Evolutionary conservation across 805 yeast species (phyloP), one percentile per base, ranked within the genome.

Genomic region (Nakazawaea siamensis): DNA sequence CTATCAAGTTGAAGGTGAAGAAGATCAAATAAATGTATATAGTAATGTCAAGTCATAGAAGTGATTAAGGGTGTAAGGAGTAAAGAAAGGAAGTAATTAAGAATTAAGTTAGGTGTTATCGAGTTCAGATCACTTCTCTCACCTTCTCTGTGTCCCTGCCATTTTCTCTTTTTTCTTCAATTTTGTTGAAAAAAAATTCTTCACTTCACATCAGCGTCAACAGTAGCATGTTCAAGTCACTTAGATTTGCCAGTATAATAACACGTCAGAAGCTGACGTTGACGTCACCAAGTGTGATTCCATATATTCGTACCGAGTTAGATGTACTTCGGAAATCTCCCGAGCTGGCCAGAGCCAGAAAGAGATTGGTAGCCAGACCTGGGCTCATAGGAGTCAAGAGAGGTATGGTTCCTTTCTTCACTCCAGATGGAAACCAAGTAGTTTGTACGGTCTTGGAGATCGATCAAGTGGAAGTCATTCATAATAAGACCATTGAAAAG

Each of bases 361-460:
- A 78, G 53, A 70, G 77, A 55, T 64, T 90, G 24, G 76, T 86
- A 19, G 55, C 59, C 29, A 76, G 98, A 58, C 78, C 95, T 6
- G 98, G 98, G 10, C 62, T 85, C 15, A 60, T 90, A 19, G 94
- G 94, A 1, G 63, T 76, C 43, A 92, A 92, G 54, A 66, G 80
- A 39, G 97, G 97, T 13, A 90, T 90, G 96, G 76, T 87, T 33
- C 76, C 92, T 12, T 83, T 76, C 71, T 90, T 71, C 51, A 78
- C 79, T 42, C 69, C 70, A 19, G 58, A 60, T 24, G 97, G 96
- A 18, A 66, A 64, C 35, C 76, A 76, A 43, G 57, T 68, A 36
- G 88, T 94, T 2, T 92, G 94, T 32, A 92, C 98, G 4, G 82
- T 92, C 7, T 63, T 92, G 27, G 94, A 87, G 53, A 71, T 92